Percentiles rank a stretch among this genome's conserved stretches.
phyloP scores from a whole-genome alignment of 176 grass and related monocot species.

The Oryza meyeriana region DNA sequence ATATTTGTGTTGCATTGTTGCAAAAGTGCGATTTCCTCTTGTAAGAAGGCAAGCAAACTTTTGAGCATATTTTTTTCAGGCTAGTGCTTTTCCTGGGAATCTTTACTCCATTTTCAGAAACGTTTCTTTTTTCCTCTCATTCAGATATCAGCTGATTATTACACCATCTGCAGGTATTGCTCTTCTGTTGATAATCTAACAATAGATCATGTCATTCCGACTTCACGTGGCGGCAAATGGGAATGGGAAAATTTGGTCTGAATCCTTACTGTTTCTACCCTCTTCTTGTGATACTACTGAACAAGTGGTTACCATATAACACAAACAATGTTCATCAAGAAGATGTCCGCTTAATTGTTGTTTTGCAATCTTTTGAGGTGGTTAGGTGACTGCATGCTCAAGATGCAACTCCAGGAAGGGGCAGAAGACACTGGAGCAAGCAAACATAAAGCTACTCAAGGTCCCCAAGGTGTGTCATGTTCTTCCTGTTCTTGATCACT shows the following conservation, averaged over 20 bases:
- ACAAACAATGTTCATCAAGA: background rate
- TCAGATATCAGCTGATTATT: background rate
- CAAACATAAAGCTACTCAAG: slow-evolving; percentile 77
- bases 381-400: slow-evolving; percentile 81
- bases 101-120: background rate
- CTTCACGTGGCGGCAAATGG: slow-evolving; percentile 82
- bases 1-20: background rate
- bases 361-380: slow-evolving; percentile 1
- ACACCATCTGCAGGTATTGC: slow-evolving; percentile 67
- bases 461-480: slow-evolving; percentile 51
- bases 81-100: background rate
- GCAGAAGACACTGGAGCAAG: slow-evolving; percentile 70
- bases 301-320: background rate
- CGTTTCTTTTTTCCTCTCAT: background rate
- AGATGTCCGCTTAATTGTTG: background rate
- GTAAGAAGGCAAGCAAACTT: background rate
- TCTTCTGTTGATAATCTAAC: slow-evolving; percentile 76
- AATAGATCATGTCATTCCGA: slow-evolving; percentile 91
- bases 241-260: slow-evolving; percentile 93
- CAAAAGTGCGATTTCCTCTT: background rate
- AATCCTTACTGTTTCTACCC: background rate
- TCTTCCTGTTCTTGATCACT: background rate
- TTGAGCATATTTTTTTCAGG: background rate
- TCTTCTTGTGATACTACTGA: background rate
- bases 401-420: slow-evolving; percentile 95